Conservation (phyloP, 805 yeast species). For the Candida tibetensis region DNA sequence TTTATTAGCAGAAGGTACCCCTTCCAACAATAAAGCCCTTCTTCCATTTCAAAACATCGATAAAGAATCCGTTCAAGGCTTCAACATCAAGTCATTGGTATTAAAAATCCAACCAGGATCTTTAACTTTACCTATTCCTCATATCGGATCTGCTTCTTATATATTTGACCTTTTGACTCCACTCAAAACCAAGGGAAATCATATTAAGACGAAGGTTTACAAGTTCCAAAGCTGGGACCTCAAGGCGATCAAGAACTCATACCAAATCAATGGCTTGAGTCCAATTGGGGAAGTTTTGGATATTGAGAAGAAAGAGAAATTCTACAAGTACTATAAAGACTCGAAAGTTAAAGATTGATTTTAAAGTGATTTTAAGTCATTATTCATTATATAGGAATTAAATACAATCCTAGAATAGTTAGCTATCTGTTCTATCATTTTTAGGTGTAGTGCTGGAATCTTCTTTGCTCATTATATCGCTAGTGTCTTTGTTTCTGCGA, state of each 20-base stretch:
- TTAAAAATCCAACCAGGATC: slow-evolving; percentile 37
- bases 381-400: background rate
- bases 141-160: slow-evolving; percentile 18
- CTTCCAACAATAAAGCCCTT: slow-evolving; percentile 78
- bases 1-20: slow-evolving; percentile 75
- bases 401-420: background rate
- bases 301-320: slow-evolving; percentile 28
- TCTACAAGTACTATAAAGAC: slow-evolving; percentile 14
- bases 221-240: slow-evolving; percentile 16
- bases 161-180: slow-evolving; percentile 21
- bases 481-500: background rate
- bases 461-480: no score
- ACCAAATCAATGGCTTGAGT: slow-evolving; percentile 32
- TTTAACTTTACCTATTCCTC: slow-evolving; percentile 38
- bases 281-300: slow-evolving; percentile 28
- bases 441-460: no score
- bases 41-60: slow-evolving; percentile 47
- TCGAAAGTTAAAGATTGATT: slow-evolving; percentile 1
- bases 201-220: slow-evolving; percentile 28
- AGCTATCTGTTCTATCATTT: no score
- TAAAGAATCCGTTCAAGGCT: slow-evolving; percentile 14
- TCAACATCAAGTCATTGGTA: slow-evolving; percentile 33
- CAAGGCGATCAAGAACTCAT: slow-evolving; percentile 22
- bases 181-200: slow-evolving; percentile 15
- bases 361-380: background rate